Evolutionary conservation across 495 filamentous ascomycete species (phyloP).

Genomic region (Tirmania nivea): DNA sequence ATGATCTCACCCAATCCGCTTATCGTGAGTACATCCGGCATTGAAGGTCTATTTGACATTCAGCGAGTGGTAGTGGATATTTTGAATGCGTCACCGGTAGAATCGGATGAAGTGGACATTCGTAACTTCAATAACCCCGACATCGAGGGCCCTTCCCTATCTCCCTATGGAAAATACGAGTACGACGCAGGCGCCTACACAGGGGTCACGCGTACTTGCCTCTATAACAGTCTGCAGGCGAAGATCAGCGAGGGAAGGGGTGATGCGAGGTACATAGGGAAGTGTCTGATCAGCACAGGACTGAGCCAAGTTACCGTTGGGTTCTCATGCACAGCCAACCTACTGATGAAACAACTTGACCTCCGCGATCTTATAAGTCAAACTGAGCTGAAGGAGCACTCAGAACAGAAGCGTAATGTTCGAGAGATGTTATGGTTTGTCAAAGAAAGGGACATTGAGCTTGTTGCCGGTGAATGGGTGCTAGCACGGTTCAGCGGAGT

Average conservation of each 20-base stretch:
- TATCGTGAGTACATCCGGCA: conserved; percentile 22
- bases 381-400: not conserved
- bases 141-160: no score
- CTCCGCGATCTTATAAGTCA: conserved; percentile 18
- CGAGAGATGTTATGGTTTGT: conserved; percentile 24
- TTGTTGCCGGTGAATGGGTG: conserved; percentile 29
- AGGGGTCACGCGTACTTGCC: conserved; percentile 4
- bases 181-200: not conserved
- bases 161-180: not conserved
- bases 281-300: conserved; percentile 22
- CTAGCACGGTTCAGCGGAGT: conserved; percentile 26
- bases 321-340: conserved; percentile 21
- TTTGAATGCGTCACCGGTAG: conserved; percentile 8
- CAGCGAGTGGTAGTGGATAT: conserved; percentile 23
- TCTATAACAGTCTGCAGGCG: conserved; percentile 5
- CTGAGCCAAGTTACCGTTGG: conserved; percentile 20
- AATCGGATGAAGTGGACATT: not conserved
- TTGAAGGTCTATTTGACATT: conserved; percentile 24
- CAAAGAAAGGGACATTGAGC: conserved; percentile 21
- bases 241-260: conserved; percentile 17
- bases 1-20: conserved; percentile 25
- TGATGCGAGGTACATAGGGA: conserved; percentile 19
- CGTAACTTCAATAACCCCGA: no score
- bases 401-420: not conserved
- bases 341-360: conserved; percentile 22